Conservation (phyloP, 805 yeast species). For the Jamesozyma piceae region DNA sequence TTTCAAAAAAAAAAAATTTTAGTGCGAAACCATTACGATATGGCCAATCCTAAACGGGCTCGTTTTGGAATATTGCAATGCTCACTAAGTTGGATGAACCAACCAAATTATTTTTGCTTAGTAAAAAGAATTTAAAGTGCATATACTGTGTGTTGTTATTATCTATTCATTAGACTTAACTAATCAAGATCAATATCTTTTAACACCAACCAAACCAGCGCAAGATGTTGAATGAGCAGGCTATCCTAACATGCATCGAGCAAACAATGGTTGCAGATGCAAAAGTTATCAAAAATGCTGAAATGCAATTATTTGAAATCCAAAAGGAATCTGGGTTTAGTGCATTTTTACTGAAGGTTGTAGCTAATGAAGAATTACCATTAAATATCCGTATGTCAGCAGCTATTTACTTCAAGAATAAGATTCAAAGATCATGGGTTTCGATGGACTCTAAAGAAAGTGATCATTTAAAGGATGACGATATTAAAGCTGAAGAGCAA, state of each 20-base stretch:
- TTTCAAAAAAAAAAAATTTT: no score
- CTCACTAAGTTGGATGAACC: no score
- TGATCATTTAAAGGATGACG: constrained; percentile 9
- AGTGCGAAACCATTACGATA: no score
- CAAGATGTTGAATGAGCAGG: constrained; percentile 36
- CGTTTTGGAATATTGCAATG: no score
- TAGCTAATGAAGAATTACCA: constrained; percentile 37
- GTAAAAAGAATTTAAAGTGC: no score
- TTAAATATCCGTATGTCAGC: constrained; percentile 45
- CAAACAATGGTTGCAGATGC: constrained; percentile 48
- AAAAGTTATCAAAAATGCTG: constrained; percentile 43
- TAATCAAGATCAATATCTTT: no score
- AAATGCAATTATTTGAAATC: constrained; percentile 39
- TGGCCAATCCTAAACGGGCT: no score
- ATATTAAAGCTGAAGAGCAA: constrained; percentile 39
- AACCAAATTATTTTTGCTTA: no score
- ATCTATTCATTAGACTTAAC: no score
- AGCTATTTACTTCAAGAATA: constrained; percentile 62
- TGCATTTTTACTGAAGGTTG: constrained; percentile 41
- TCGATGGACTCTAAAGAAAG: constrained; percentile 38
- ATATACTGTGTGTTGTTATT: no score
- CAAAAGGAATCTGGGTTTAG: constrained; percentile 54
- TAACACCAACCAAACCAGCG: neutral
- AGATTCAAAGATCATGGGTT: constrained; percentile 48
- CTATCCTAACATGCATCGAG: constrained; percentile 41